A percentile compares a stretch with the other conserved stretches of the same genome.
These are phyloP conservation scores for Rhizophora apiculata DNA, from an alignment of 345 rosid genomes.

Conservation along the genomic window DNA sequence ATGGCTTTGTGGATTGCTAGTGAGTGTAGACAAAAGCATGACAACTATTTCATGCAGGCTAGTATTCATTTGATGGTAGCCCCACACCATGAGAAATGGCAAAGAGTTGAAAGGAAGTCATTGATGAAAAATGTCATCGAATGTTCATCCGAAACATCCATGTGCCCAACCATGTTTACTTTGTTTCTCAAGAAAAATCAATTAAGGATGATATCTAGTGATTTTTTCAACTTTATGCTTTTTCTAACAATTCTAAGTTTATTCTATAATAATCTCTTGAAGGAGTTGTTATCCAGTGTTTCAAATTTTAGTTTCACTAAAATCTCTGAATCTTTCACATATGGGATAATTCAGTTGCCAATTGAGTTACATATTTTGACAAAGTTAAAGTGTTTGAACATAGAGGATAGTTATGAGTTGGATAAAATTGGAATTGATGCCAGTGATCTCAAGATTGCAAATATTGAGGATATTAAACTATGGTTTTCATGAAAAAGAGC, in stretches of 20 bases:
- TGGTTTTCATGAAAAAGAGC: no score
- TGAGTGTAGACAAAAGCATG: not conserved
- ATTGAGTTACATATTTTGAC: conserved; percentile 15
- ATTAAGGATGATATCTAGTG: no score
- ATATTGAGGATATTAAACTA: no score
- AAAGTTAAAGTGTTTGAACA: conserved; percentile 12
- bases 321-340: conserved; percentile 16
- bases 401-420: not conserved
- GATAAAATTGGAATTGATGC: no score
- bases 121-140: no score
- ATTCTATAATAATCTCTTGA: not conserved
- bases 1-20: conserved; percentile 38
- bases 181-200: no score
- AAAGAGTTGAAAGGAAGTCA: no score
- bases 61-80: conserved; percentile 1
- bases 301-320: conserved; percentile 8
- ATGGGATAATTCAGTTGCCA: conserved; percentile 21
- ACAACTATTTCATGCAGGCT: conserved; percentile 9
- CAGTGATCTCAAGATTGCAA: no score
- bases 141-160: no score
- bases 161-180: no score
- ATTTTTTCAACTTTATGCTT: no score
- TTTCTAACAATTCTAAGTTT: no score
- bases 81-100: not conserved
- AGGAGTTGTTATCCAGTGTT: conserved; percentile 9